Conservation (phyloP, 1,284 basidiomycete genomes). For the Mycena citricolor region DNA sequence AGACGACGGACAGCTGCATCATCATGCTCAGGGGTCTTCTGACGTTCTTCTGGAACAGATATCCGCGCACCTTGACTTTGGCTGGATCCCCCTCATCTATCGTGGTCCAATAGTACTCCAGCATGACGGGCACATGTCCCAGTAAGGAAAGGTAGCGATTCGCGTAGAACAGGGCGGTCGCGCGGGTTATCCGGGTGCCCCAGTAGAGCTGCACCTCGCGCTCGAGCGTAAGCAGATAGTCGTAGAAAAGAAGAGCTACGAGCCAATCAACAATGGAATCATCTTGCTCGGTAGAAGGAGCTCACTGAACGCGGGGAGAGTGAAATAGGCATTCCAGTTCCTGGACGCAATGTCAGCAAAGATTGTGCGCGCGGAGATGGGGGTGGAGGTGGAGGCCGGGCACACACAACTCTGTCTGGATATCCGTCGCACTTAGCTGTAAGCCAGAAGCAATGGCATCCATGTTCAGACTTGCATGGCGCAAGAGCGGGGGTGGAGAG, state of each 20-base stretch:
- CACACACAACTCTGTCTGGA: no score
- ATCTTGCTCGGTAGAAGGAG: no score
- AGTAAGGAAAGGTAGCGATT: conserved; percentile 40
- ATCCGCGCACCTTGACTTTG: conserved; percentile 11
- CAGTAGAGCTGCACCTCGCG: conserved; percentile 40
- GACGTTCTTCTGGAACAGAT: background rate
- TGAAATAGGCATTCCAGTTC: conserved; percentile 4
- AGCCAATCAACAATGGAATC: no score
- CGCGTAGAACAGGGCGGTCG: conserved; percentile 34
- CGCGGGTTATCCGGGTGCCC: conserved; percentile 29
- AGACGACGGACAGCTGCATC: no score
- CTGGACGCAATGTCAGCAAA: conserved; percentile 7
- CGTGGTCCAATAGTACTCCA: conserved; percentile 21
- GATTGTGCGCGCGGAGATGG: no score
- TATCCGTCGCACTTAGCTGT: no score
- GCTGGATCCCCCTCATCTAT: background rate
- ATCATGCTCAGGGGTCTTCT: background rate
- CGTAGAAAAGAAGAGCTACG: conserved; percentile 40
- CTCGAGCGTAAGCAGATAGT: conserved; percentile 39
- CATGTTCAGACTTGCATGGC: no score
- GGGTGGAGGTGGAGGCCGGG: no score
- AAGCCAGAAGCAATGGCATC: no score
- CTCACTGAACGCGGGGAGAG: conserved; percentile 1
- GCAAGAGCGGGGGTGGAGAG: no score
- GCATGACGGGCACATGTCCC: conserved; percentile 32